A percentile compares a stretch with the other conserved stretches of the same genome.
Evolutionary conservation across 164 flowering plant species (phyloP).

Genomic region (Akebia trifoliata): DNA sequence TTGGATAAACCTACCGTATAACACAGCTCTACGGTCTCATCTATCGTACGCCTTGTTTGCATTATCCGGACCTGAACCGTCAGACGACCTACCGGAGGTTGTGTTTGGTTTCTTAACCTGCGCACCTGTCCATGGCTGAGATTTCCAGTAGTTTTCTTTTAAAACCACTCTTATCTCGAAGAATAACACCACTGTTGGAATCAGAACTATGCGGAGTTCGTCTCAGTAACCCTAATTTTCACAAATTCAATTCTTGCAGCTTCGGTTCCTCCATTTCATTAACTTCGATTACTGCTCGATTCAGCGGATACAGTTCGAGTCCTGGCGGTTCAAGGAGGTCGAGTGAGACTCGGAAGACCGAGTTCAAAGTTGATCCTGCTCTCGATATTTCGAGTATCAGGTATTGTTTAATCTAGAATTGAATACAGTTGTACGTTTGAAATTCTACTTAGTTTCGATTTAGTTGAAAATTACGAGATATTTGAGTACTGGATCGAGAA

Average conservation of each 20-base stretch:
- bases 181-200: conserved; percentile 18
- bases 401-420: too few relatives aligned
- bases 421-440: too few relatives aligned
- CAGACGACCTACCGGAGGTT: too few relatives aligned
- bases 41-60: too few relatives aligned
- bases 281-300: conserved; percentile 28
- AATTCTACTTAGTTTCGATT: too few relatives aligned
- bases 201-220: conserved; percentile 31
- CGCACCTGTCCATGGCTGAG: conserved; percentile 41
- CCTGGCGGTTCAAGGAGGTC: conserved; percentile 9
- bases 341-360: conserved; percentile 11
- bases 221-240: conserved; percentile 8
- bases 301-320: conserved; percentile 26
- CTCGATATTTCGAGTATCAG: conserved; percentile 49
- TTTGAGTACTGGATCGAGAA: too few relatives aligned
- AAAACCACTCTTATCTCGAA: conserved; percentile 18
- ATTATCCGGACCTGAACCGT: too few relatives aligned
- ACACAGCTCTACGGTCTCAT: too few relatives aligned
- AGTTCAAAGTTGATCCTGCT: conserved; percentile 36
- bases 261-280: conserved; percentile 9
- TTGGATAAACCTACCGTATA: too few relatives aligned
- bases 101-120: not conserved
- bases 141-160: conserved; percentile 31
- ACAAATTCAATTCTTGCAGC: not conserved
- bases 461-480: too few relatives aligned